Conservation (phyloP, 176 grass and related monocot species). For the Otatea glauca region DNA sequence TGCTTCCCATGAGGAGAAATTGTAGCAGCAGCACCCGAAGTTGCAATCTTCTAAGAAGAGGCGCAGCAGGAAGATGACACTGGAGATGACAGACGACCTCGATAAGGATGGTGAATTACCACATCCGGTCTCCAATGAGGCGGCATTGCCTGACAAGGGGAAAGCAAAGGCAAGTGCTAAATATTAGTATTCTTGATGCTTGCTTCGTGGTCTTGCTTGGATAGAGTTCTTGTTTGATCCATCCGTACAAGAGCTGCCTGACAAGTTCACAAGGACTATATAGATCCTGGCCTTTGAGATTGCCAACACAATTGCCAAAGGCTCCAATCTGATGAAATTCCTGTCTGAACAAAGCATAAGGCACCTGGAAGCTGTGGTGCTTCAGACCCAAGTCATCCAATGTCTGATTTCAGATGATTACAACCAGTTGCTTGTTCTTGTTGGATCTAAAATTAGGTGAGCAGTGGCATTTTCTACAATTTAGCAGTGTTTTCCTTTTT, state of each 20-base stretch:
- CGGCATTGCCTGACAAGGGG: conserved; percentile 30
- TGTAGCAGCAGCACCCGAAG: not conserved
- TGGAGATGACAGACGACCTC: not conserved
- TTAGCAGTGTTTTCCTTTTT: too few species aligned
- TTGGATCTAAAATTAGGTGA: too few species aligned
- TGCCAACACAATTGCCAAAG: too few species aligned
- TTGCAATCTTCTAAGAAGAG: conserved; percentile 21
- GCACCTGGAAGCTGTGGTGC: too few species aligned
- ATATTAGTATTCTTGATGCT: conserved; percentile 11
- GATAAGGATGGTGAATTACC: not conserved
- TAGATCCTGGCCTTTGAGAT: too few species aligned
- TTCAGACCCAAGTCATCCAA: too few species aligned
- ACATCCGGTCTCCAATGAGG: not conserved
- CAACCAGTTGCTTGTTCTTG: too few species aligned
- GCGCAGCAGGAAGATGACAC: conserved; percentile 27
- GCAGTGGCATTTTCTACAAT: too few species aligned
- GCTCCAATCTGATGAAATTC: too few species aligned
- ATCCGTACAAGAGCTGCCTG: not conserved
- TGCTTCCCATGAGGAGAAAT: conserved; percentile 8
- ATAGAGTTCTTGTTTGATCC: conserved; percentile 12
- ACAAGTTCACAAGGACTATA: not conserved
- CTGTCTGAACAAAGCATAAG: too few species aligned
- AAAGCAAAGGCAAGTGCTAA: conserved; percentile 30
- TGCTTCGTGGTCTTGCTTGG: not conserved
- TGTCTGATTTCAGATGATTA: too few species aligned